phyloP scores from a whole-genome alignment of 2,329 filamentous ascomycete genomes.

The Paecilomyces niveus region DNA sequence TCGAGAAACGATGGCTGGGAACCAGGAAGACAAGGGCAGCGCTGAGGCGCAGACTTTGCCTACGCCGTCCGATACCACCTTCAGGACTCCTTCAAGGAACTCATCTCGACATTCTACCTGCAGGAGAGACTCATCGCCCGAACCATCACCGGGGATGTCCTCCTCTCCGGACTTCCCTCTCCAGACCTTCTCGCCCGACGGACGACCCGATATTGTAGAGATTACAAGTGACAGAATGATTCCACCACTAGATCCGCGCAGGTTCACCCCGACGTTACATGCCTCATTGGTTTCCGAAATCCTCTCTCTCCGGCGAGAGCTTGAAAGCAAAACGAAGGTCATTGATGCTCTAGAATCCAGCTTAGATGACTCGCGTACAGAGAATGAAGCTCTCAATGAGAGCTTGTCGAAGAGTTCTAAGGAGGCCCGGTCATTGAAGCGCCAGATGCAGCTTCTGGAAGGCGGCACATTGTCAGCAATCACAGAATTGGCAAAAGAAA shows the following conservation, averaged over 20 bases:
- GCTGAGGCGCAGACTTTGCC: constrained; percentile 57
- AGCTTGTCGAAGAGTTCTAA: constrained; percentile 59
- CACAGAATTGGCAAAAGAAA: constrained; percentile 73
- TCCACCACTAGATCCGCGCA: constrained; percentile 73
- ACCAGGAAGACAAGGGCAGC: constrained; percentile 46
- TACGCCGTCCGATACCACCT: constrained; percentile 64
- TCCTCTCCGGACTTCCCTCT: constrained; percentile 54
- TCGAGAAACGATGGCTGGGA: constrained; percentile 21
- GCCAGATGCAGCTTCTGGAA: constrained; percentile 79
- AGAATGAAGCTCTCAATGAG: constrained; percentile 64
- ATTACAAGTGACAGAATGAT: constrained; percentile 55
- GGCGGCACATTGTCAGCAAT: constrained; percentile 81
- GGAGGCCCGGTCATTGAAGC: constrained; percentile 73
- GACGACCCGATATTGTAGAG: constrained; percentile 29
- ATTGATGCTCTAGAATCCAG: constrained; percentile 78
- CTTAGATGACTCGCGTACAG: constrained; percentile 62
- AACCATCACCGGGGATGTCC: constrained; percentile 53
- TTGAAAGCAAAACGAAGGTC: constrained; percentile 79
- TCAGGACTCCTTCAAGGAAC: constrained; percentile 52
- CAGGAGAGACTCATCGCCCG: constrained; percentile 60
- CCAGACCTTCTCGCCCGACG: constrained; percentile 31
- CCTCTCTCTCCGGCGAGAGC: constrained; percentile 72
- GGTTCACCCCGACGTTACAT: constrained; percentile 92
- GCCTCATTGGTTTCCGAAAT: constrained; percentile 95
- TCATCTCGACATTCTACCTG: constrained; percentile 59